These are phyloP conservation scores for Thielaviopsis euricoi DNA, from an alignment of 2,329 filamentous ascomycete species.

Conservation along the genomic window DNA sequence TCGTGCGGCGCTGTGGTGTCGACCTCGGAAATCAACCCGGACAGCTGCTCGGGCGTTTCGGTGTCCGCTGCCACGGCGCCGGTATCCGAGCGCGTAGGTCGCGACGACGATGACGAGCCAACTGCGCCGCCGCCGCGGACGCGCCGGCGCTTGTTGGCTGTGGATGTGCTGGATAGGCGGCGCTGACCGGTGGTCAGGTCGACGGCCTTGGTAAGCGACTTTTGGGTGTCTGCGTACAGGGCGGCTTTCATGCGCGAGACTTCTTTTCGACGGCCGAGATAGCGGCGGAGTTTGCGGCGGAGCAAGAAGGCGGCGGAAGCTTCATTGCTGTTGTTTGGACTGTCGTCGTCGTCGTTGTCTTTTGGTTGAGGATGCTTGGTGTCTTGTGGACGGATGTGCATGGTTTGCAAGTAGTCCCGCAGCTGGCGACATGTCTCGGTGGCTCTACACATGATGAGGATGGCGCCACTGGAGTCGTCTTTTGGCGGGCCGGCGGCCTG, in stretches of 20 bases:
- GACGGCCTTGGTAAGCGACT: slow-evolving; percentile 49
- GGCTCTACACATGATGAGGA: slow-evolving; percentile 90
- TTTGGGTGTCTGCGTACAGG: slow-evolving; percentile 66
- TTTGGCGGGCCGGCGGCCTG: slow-evolving; percentile 64
- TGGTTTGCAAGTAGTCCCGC: slow-evolving; percentile 78
- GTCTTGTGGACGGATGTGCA: slow-evolving; percentile 52
- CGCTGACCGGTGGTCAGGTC: slow-evolving; percentile 25
- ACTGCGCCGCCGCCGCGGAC: slow-evolving; percentile 60
- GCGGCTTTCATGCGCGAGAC: slow-evolving; percentile 72
- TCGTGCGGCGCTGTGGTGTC: slow-evolving; percentile 24
- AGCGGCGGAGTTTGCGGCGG: slow-evolving; percentile 70
- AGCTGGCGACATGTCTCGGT: slow-evolving; percentile 74
- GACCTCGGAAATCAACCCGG: not conserved
- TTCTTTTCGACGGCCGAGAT: slow-evolving; percentile 78
- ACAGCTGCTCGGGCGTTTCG: not conserved
- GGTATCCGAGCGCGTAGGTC: slow-evolving; percentile 42
- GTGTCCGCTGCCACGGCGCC: not conserved
- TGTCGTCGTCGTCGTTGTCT: slow-evolving; percentile 19
- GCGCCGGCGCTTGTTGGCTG: slow-evolving; percentile 65
- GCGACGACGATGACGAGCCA: slow-evolving; percentile 24
- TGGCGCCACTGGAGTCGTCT: slow-evolving; percentile 79
- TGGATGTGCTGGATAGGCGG: slow-evolving; percentile 34
- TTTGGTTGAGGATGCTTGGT: slow-evolving; percentile 18
- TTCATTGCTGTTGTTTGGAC: slow-evolving; percentile 31
- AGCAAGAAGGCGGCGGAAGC: slow-evolving; percentile 75